A percentile compares a stretch with the other conserved stretches of the same genome.
Evolutionary conservation across 2,329 filamentous ascomycete genomes (phyloP).

Genomic region (Claviceps sp.): DNA sequence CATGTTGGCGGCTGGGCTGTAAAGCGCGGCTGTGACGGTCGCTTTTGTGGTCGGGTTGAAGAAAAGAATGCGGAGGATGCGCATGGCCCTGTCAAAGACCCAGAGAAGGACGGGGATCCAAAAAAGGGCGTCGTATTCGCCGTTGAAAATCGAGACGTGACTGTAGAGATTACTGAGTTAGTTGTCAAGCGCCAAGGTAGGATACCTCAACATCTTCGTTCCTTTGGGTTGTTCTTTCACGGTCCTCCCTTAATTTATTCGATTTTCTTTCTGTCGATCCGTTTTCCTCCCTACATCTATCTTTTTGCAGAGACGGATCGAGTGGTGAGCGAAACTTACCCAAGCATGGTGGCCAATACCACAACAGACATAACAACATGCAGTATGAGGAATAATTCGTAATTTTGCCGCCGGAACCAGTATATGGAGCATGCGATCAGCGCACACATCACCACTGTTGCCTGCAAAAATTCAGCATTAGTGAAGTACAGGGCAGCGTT

Average conservation of each 20-base stretch:
- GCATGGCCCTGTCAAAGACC: constrained; percentile 33
- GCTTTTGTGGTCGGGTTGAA: constrained; percentile 27
- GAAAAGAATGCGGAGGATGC: constrained; percentile 26
- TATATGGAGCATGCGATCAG: constrained; percentile 34
- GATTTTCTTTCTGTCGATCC: background rate
- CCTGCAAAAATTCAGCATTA: constrained; percentile 14
- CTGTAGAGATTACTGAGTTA: constrained; percentile 9
- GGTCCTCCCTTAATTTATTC: background rate
- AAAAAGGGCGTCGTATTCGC: constrained; percentile 33
- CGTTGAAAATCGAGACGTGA: constrained; percentile 39
- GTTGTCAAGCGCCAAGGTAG: too few relatives aligned
- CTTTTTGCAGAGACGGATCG: background rate
- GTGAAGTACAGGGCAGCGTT: too few relatives aligned
- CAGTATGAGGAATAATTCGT: constrained; percentile 35
- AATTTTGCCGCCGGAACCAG: constrained; percentile 37
- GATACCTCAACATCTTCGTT: too few relatives aligned
- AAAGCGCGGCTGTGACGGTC: constrained; percentile 21
- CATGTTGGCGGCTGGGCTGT: constrained; percentile 26
- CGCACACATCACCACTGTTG: constrained; percentile 31
- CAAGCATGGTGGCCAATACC: constrained; percentile 35
- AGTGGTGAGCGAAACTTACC: constrained; percentile 22
- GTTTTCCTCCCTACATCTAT: background rate
- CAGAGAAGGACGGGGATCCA: constrained; percentile 37
- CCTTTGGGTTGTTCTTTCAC: background rate
- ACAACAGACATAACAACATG: constrained; percentile 40